phyloP scores from a whole-genome alignment of 169 alveolate species.

The Plasmodium malariae region DNA sequence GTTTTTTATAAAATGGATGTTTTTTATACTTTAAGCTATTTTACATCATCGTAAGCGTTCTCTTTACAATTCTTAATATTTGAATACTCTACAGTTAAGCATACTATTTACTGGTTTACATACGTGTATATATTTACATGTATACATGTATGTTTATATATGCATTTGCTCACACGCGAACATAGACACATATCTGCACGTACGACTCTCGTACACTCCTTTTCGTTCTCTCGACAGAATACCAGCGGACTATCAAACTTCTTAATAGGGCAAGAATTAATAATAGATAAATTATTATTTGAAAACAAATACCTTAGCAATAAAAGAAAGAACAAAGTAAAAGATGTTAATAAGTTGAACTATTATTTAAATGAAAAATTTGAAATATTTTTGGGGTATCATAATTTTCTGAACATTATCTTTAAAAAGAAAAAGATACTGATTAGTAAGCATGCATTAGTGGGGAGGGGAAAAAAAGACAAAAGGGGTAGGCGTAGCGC shows the following conservation, averaged over 20 bases:
- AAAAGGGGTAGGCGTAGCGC: too few relatives aligned
- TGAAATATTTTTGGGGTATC: conserved; percentile 37
- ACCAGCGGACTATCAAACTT: conserved; percentile 15
- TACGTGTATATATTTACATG: not conserved
- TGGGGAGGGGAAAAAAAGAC: conserved; percentile 7
- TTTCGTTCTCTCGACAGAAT: conserved; percentile 9
- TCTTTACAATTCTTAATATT: too few relatives aligned
- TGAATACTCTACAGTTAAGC: too few relatives aligned
- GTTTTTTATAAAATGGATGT: too few relatives aligned
- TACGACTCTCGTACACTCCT: not conserved
- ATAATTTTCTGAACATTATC: conserved; percentile 35
- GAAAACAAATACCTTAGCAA: conserved; percentile 51
- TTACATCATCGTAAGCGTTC: too few relatives aligned
- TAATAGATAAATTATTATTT: conserved; percentile 43
- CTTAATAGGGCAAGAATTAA: conserved; percentile 58
- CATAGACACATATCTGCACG: not conserved
- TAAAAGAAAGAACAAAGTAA: conserved; percentile 33
- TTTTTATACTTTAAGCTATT: too few relatives aligned
- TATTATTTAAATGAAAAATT: conserved; percentile 49
- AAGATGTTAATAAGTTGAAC: conserved; percentile 7
- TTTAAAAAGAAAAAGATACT: conserved; percentile 54
- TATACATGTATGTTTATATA: not conserved
- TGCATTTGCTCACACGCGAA: not conserved
- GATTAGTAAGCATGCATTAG: too few relatives aligned
- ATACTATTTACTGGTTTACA: not conserved